phyloP scores from a whole-genome alignment of 2,329 filamentous ascomycete genomes.

The Clarireedia homoeocarpa region DNA sequence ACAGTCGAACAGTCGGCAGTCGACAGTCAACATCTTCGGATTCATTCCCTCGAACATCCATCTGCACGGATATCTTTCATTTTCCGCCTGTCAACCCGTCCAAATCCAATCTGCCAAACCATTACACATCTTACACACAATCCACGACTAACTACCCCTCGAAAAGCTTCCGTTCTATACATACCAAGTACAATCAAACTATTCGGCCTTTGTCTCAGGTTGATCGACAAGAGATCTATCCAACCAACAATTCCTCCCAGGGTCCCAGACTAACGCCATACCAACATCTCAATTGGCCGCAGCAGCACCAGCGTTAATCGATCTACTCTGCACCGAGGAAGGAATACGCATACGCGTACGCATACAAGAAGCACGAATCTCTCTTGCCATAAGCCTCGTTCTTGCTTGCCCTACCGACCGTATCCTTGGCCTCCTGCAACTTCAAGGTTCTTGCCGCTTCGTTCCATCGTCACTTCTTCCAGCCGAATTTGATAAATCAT shows the following conservation, averaged over 20 bases:
- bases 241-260: background rate
- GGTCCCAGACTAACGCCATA: background rate
- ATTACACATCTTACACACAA: background rate
- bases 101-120: background rate
- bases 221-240: background rate
- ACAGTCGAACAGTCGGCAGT: no score
- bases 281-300: constrained; percentile 1
- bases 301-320: no score
- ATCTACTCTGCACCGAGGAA: no score
- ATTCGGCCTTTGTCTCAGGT: background rate
- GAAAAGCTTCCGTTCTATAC: background rate
- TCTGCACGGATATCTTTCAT: background rate
- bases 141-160: no score
- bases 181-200: background rate
- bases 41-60: background rate
- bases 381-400: background rate
- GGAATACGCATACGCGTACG: no score
- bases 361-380: background rate
- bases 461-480: background rate
- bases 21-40: background rate
- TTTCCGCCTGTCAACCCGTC: background rate
- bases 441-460: background rate
- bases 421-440: background rate
- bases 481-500: background rate
- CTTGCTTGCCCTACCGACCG: background rate